These are phyloP conservation scores for Fusarium annulatum DNA, from an alignment of 2,329 filamentous ascomycete genomes.

Conservation along the genomic window DNA sequence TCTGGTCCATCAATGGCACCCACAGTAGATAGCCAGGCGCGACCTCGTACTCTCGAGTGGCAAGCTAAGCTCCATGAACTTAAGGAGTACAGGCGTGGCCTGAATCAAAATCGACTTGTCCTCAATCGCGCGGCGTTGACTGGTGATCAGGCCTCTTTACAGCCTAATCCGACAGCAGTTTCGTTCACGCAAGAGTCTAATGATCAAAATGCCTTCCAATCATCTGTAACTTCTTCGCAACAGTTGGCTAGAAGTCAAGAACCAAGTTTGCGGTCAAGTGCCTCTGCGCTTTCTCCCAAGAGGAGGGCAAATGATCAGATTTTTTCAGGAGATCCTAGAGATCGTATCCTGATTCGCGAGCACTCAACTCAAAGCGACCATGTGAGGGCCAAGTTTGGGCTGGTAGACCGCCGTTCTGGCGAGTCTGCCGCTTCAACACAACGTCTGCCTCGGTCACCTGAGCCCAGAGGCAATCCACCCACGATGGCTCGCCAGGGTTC, in stretches of 20 bases:
- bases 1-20: not conserved
- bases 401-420: not conserved
- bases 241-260: not conserved
- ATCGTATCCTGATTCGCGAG: not conserved
- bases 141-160: not conserved
- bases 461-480: not conserved
- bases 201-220: not conserved
- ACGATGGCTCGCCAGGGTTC: not conserved
- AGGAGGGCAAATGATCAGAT: not conserved
- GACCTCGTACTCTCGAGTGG: not conserved
- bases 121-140: not conserved
- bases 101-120: not conserved
- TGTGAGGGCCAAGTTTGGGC: not conserved
- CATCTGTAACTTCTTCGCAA: too few species aligned
- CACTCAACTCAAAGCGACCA: not conserved
- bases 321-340: not conserved
- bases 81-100: rapidly evolving
- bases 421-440: not conserved
- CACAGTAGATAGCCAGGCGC: not conserved
- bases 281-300: too few species aligned
- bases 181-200: not conserved
- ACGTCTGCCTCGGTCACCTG: not conserved
- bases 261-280: not conserved
- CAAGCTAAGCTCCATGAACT: not conserved
- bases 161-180: not conserved